Evolutionary conservation across 2,329 filamentous ascomycete species (phyloP), one percentile per base, ranked within the genome.

Genomic region (Metarhizium anisopliae): DNA sequence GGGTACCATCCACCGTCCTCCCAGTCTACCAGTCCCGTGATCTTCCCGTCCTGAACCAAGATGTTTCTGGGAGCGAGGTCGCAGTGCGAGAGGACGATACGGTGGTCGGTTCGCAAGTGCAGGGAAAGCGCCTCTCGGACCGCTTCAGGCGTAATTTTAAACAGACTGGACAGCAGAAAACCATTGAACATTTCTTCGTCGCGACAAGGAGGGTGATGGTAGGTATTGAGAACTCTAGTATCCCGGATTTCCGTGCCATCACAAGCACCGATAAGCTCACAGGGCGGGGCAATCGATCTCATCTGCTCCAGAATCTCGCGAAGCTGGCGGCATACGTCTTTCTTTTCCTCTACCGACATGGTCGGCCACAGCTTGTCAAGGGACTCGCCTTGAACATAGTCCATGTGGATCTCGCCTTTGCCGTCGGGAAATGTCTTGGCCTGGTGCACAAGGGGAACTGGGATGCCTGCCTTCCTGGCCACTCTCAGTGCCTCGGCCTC

Each of bases 11-110:
- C 75, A 25, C 72, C 66, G 35, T 69, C 66, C 59, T 79, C 75
- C 75, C 75, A 79, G 59, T 78, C 77, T 29, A 79, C 55, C 29
- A 78, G 68, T 3, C 69, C 76, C 47, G 66, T 66, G 16, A 77
- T 65, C 7, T 68, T 63, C 16, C 70, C 71, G 2, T 68, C 71
- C 2, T 64, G 58, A 2, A 71, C 65, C 3, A 79, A 56, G 35
- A 80, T 76, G 54, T 79, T 80, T 3, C 72, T 59, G 3, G 68
- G 70, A 10, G 67, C 68, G 11, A 83, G 66, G 62, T 83, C 79
- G 3, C 73, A 73, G 65, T 82, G 78, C 2, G 77, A 77, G 57
- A 82, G 75, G 1, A 75, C 69, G 36, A 72, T 62, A n/a, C 60
- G 60, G 59, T 72, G 66, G 18, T 62, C 38, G 0, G 61, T 64